phyloP scores from a whole-genome alignment of 1,139 yeast genomes.

The Yamadazyma aaseri region DNA sequence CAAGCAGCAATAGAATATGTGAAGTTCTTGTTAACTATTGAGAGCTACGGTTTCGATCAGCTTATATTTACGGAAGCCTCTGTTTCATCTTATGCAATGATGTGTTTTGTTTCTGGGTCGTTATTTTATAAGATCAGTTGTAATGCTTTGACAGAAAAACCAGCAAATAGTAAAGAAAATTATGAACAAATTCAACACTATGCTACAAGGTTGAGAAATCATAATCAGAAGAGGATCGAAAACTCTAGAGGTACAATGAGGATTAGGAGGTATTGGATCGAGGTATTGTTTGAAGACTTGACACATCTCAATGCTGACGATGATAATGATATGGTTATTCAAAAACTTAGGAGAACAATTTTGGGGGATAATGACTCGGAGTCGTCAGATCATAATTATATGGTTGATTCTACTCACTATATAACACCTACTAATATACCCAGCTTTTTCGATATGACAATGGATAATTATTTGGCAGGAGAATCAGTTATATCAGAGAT shows the following conservation, averaged over 20 bases:
- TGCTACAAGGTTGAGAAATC: slow-evolving; percentile 1
- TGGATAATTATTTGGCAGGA: slow-evolving; percentile 1
- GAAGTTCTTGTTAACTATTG: slow-evolving; percentile 1
- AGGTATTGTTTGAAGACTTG: slow-evolving; percentile 12
- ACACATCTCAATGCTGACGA: slow-evolving; percentile 5
- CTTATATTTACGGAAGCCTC: slow-evolving; percentile 4
- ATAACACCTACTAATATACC: neutral
- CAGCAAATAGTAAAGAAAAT: slow-evolving; percentile 2
- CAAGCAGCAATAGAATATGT: slow-evolving; percentile 3
- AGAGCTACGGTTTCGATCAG: neutral
- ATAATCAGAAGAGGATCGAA: slow-evolving; percentile 5
- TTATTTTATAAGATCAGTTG: slow-evolving; percentile 7
- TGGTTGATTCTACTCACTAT: neutral
- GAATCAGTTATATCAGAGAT: slow-evolving; percentile 1
- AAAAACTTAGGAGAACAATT: neutral
- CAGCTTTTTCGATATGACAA: slow-evolving; percentile 1
- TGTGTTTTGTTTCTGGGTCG: slow-evolving; percentile 6
- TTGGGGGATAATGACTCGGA: slow-evolving; percentile 1
- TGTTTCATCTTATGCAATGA: slow-evolving; percentile 5
- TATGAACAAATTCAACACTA: slow-evolving; percentile 1
- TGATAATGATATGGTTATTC: neutral
- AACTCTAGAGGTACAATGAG: slow-evolving; percentile 12
- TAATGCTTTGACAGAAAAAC: slow-evolving; percentile 4
- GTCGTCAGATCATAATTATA: neutral
- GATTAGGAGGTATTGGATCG: slow-evolving; percentile 12